These are phyloP conservation scores for Coemansia sp. DNA, from an alignment of 192 early-diverging fungal species.

Conservation along the genomic window DNA sequence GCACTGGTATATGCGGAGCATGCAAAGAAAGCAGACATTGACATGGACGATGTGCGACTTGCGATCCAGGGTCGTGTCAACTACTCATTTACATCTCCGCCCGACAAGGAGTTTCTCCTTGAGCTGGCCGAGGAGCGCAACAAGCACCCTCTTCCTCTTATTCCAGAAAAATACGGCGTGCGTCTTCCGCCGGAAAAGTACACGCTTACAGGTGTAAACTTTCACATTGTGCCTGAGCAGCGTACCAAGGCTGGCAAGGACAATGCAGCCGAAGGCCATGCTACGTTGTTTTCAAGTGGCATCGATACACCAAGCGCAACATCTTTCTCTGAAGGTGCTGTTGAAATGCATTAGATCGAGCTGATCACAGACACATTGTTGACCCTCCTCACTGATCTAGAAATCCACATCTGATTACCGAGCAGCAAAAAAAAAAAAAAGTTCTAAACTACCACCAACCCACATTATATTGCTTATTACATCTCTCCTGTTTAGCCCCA, in stretches of 20 bases:
- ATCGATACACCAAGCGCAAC: neutral
- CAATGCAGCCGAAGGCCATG: neutral
- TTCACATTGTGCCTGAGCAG: conserved; percentile 68
- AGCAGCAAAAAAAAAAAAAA: neutral
- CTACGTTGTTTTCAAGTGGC: neutral
- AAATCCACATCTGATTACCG: neutral
- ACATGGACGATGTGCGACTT: conserved; percentile 81
- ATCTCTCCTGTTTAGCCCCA: too few species aligned
- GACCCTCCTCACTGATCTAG: neutral
- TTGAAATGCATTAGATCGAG: too few species aligned
- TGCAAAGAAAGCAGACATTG: conserved; percentile 73
- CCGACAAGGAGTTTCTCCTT: conserved; percentile 82
- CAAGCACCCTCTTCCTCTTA: conserved; percentile 70
- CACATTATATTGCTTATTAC: too few species aligned
- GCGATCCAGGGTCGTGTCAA: conserved; percentile 90
- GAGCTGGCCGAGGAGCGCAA: conserved; percentile 78
- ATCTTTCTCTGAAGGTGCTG: neutral
- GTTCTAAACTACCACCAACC: neutral
- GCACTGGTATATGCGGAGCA: conserved; percentile 92
- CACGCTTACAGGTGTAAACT: conserved; percentile 75
- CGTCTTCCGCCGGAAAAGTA: conserved; percentile 73
- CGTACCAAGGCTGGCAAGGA: conserved; percentile 11
- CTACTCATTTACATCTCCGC: conserved; percentile 86
- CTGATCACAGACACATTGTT: too few species aligned
- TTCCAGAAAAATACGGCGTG: conserved; percentile 76